Conservation (phyloP, 768 basidiomycete species). For the Tulasnella sp. region DNA sequence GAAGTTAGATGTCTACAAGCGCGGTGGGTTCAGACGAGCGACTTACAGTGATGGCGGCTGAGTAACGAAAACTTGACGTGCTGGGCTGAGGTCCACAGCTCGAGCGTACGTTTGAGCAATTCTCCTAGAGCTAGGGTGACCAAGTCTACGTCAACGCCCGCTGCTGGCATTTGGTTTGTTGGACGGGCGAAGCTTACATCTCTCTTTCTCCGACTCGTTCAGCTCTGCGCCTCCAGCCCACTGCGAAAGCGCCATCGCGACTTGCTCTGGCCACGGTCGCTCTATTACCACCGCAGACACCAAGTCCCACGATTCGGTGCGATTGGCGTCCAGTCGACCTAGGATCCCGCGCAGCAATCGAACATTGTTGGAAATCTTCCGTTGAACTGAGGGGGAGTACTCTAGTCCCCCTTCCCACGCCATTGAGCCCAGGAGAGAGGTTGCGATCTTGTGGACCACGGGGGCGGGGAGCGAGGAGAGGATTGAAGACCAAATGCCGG, state of each 20-base stretch:
- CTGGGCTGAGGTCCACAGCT: constrained; percentile 62
- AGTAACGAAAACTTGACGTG: constrained; percentile 73
- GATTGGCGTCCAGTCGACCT: constrained; percentile 36
- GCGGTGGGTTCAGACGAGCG: not conserved
- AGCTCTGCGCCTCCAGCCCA: constrained; percentile 45
- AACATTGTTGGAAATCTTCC: constrained; percentile 42
- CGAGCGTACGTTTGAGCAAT: constrained; percentile 29
- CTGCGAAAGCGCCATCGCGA: constrained; percentile 53
- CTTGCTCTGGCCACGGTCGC: constrained; percentile 47
- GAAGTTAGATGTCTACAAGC: not conserved
- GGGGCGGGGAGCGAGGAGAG: constrained; percentile 40
- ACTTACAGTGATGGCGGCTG: constrained; percentile 63
- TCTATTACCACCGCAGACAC: constrained; percentile 38
- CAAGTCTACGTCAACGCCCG: constrained; percentile 18
- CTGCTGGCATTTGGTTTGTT: constrained; percentile 24
- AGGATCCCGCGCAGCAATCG: constrained; percentile 40
- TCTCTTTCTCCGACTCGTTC: constrained; percentile 24
- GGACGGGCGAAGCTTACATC: constrained; percentile 16
- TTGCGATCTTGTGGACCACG: constrained; percentile 45
- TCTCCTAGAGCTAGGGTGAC: constrained; percentile 23
- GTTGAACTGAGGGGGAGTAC: constrained; percentile 27
- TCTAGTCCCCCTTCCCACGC: constrained; percentile 25
- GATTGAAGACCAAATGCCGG: constrained; percentile 37
- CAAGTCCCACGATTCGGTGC: constrained; percentile 42
- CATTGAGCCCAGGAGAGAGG: constrained; percentile 46